Base-by-base conservation (phyloP, 805 yeast genomes). In the Lipomyces lipofer region DNA sequence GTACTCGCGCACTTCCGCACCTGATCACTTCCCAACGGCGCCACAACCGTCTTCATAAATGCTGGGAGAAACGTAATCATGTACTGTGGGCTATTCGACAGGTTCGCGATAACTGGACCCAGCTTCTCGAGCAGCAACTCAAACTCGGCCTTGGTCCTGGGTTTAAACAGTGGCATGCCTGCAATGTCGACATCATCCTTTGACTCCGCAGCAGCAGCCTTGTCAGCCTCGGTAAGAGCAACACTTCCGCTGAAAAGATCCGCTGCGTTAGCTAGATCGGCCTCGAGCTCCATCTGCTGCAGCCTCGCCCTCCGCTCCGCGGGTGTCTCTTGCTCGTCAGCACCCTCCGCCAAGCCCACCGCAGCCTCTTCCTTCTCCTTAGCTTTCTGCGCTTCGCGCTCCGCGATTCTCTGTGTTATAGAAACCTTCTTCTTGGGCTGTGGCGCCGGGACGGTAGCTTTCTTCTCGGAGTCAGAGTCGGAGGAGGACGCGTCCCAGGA, bases 201-300 rank as follows among this genome's bases (percentile, higher is more conserved):
- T 40, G 15, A 57, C 40, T n/a, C 68, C 65, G 46, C 69, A 13
- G 35, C 48, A 44, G 44, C 71, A 1, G 59, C 62, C 22, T 45
- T n/a, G 10, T 46, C 24, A 17, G 22, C 47, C 33, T 32, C 45
- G 17, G 24, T 12, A 8, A 9, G 39, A 35, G 12, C 21, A 22
- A 15, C 68, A 13, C 88, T 89, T 29, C 90, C 96, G n/a, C n/a
- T n/a, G 68, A 92, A 89, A 64, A 92, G 76, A 64, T 88, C 95
- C 7, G 96, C 92, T 28, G 99, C 98, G 68, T 88, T 88, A 71
- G 88, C 88, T 70, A 92, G 76, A 73, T 92, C 99, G 25, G 95
- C 80, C 45, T 82, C 84, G 56, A 88, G 66, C 72, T 92, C 96
- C 19, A 94, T 95, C 69, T 85, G 55, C 67, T 78, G 84, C 71